Evolutionary conservation across 441 rosid genomes (phyloP), one percentile per base, ranked within the genome.

Genomic region (Theobroma grandiflorum): DNA sequence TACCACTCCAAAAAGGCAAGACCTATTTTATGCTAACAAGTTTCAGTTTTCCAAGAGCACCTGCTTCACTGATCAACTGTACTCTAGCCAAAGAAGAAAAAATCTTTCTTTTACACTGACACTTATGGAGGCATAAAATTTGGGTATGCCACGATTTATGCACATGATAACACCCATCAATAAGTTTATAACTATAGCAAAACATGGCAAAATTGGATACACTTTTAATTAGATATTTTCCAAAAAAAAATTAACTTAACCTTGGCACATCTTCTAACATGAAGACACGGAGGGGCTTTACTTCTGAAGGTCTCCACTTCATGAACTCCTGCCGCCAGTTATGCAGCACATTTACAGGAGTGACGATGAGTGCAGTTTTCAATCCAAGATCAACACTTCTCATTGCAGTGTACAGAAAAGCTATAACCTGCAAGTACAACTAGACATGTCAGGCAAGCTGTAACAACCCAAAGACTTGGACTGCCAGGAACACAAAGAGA

Each of bases 291-390:
- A 97, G 92, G 40, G 94, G 91, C 87, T 97, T 97, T 52, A 90
- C 85, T 88, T 97, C 99, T 71, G 91, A 89, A 77, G 99, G 99
- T 78, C 80, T 91, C 99, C 99, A 97, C 88, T 97, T 97, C 86
- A 83, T 75, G 84, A 97, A 97, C 85, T 97, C 99, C 86, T 87
- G 89, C 78, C 97, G 91, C 99, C 99, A 97, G 84, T 97, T 97
- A 84, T 97, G 98, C 85, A 96, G 93, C 87, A 97, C 99, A 86
- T 97, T 97, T 73, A 97, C 99, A 81, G 99, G 99, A 53, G 95
- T 91, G 80, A 97, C 99, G 59, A 97, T 94, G 80, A 97, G 97
- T 26, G 91, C 94, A 82, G 97, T 92, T 90, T 90, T 92, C 67
- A 97, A 88, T 69, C 99, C 99, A 91, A 97, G 87, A 85, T 97